Percentiles rank a stretch among this genome's conserved stretches.
Conservation (phyloP, 495 filamentous ascomycete genomes). For the Usnea hakonensis region DNA sequence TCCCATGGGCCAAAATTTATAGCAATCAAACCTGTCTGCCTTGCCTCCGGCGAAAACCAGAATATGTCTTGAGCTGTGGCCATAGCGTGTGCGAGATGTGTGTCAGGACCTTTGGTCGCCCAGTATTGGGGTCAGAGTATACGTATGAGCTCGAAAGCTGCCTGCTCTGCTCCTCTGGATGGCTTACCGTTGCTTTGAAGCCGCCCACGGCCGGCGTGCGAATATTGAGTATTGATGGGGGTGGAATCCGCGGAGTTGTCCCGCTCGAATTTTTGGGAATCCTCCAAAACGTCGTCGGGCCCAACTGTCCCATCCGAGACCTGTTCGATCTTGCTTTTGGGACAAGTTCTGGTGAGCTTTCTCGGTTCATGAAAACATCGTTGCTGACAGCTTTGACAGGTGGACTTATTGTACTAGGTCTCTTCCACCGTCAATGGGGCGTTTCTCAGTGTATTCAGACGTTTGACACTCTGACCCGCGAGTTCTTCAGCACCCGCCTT, state of each 20-base stretch:
- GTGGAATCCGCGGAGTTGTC: slow-evolving; percentile 3
- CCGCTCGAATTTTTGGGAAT: slow-evolving; percentile 7
- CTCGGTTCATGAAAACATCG: not conserved
- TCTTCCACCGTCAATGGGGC: slow-evolving; percentile 2
- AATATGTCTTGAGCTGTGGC: slow-evolving; percentile 8
- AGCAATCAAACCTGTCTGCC: slow-evolving; percentile 9
- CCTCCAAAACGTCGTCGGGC: not conserved
- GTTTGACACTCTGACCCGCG: not conserved
- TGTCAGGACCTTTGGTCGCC: slow-evolving; percentile 1
- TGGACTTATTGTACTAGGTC: slow-evolving; percentile 7
- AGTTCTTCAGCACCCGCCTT: not conserved
- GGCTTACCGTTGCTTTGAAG: not conserved
- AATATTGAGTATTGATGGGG: slow-evolving; percentile 11
- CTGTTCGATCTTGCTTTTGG: slow-evolving; percentile 8
- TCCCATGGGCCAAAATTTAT: not conserved
- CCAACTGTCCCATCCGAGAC: not conserved
- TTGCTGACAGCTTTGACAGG: not conserved
- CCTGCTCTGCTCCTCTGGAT: not conserved
- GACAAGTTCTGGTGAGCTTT: slow-evolving; percentile 8
- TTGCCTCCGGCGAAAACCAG: slow-evolving; percentile 8
- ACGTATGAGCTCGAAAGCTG: not conserved
- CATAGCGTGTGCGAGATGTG: slow-evolving; percentile 4
- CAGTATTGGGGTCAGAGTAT: not conserved
- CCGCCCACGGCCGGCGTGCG: not conserved
- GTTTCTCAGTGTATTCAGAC: not conserved